Percentiles rank a stretch among this genome's conserved stretches.
Evolutionary conservation across 2,329 filamentous ascomycete species (phyloP).

Genomic region (Tolypocladium ophioglossoides): DNA sequence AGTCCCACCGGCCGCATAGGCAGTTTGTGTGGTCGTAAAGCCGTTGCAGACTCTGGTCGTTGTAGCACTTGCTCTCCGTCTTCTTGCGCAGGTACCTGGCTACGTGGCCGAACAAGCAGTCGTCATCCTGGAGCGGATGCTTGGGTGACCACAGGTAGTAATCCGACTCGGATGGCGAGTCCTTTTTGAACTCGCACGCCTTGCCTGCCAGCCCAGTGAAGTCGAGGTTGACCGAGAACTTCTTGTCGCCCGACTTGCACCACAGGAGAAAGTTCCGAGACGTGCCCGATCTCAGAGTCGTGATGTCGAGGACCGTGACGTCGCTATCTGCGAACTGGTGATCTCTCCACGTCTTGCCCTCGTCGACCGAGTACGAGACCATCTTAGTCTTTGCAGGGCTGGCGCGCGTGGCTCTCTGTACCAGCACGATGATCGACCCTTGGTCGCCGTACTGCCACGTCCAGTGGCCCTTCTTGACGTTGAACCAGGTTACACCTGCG

Average conservation of each 20-base stretch:
- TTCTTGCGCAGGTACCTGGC: conserved; percentile 89
- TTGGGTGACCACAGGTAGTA: conserved; percentile 82
- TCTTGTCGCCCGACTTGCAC: conserved; percentile 49
- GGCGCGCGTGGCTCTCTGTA: conserved; percentile 58
- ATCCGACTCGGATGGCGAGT: conserved; percentile 40
- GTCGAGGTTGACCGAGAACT: conserved; percentile 75
- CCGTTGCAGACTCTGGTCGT: conserved; percentile 59
- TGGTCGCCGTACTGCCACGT: conserved; percentile 95
- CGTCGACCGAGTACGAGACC: conserved; percentile 69
- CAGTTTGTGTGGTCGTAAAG: conserved; percentile 71
- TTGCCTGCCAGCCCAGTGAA: conserved; percentile 71
- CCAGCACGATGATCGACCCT: conserved; percentile 84
- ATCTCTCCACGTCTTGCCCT: conserved; percentile 69
- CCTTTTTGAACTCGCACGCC: conserved; percentile 59
- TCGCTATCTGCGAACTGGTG: conserved; percentile 64
- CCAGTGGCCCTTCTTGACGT: conserved; percentile 77
- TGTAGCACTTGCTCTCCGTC: conserved; percentile 68
- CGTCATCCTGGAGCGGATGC: conserved; percentile 66
- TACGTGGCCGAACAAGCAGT: conserved; percentile 88
- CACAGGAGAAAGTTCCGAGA: conserved; percentile 89
- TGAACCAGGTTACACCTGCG: conserved; percentile 80
- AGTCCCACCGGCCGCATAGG: conserved; percentile 74
- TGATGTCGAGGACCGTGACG: conserved; percentile 67
- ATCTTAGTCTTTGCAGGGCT: conserved; percentile 56
- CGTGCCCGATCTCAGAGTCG: conserved; percentile 78